Evolutionary conservation across 2,329 filamentous ascomycete species (phyloP), one percentile per base, ranked within the genome.

Genomic region (Fusarium sterilihyphosum): DNA sequence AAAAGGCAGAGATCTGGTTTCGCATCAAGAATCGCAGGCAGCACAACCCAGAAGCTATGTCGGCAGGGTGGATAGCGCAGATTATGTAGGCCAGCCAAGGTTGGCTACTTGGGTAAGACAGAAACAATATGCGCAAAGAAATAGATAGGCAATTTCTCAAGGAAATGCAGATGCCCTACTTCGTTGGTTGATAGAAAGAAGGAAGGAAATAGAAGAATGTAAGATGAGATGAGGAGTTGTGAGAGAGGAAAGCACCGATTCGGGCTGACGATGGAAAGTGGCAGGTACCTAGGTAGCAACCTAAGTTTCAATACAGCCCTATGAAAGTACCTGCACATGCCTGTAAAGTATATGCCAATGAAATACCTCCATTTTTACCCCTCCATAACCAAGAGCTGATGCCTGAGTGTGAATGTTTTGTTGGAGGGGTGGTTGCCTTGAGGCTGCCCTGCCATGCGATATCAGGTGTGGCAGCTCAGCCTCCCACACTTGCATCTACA

Each of bases 341-440:
- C 31, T 33, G n/a, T 29, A 22, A n/a, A 13, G 40, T 14, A 35
- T 7, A n/a, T 59, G 43, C n/a, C 43, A 37, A 60, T 60, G 22
- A 38, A n/a, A 62, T 37, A 16, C 50, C 29, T 38, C n/a, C 31
- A 43, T 40, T 50, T 33, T 35, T 62, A 40, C 63, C 63, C 58
- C 59, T 63, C 64, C 50, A 33, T 57, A 44, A 58, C 58, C 20
- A 56, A 26, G 22, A 26, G 44, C 56, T 67, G 71, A 73, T 74
- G 71, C 71, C 71, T 74, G 61, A 64, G 67, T 44, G 52, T 71
- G 61, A 61, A 52, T 41, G 57, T 33, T 38, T 46, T 24, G n/a
- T 29, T 43, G 43, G 66, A 46, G 43, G 43, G 33, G 53, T 65
- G 71, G 71, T 72, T 73, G 71, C 71, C 71, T 73, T 74, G 71